Conservation (phyloP, 106 monocot genomes). For the Acanthochlamys bracteata region DNA sequence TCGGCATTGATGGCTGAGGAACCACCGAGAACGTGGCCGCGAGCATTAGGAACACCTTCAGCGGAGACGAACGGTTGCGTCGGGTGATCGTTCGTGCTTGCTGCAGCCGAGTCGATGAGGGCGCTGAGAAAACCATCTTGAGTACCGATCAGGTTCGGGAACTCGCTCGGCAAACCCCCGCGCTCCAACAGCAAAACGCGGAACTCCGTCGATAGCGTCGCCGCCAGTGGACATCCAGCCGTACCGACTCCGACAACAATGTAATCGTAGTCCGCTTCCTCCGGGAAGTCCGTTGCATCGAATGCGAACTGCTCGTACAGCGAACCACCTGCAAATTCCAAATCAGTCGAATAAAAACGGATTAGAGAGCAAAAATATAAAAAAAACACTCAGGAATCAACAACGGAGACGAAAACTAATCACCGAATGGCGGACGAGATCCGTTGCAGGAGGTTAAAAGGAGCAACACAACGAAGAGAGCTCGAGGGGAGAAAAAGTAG, state of each 20-base stretch:
- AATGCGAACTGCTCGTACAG: constrained; percentile 39
- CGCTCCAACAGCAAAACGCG: constrained; percentile 62
- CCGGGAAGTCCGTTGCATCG: constrained; percentile 47
- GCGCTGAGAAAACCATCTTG: constrained; percentile 52
- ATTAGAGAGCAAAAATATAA: not conserved
- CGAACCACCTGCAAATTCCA: not conserved
- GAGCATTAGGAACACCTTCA: constrained; percentile 67
- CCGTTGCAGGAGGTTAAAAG: not conserved
- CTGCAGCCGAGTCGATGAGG: constrained; percentile 16
- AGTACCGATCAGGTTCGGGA: constrained; percentile 30
- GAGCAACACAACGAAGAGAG: no score
- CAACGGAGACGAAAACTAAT: not conserved
- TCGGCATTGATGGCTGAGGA: constrained; percentile 64
- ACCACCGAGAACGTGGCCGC: constrained; percentile 67
- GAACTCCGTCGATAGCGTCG: constrained; percentile 43
- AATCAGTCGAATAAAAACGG: not conserved
- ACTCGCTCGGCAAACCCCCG: constrained; percentile 54
- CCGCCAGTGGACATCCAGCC: constrained; percentile 69
- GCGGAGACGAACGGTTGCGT: constrained; percentile 54
- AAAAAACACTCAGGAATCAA: not conserved
- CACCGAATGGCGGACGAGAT: not conserved
- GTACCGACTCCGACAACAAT: constrained; percentile 74
- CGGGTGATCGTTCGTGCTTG: constrained; percentile 36
- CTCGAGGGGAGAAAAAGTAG: no score
- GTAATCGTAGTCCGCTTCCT: constrained; percentile 58